Evolutionary conservation across 805 yeast species (phyloP).

Genomic region (Metschnikowia orientalis): DNA sequence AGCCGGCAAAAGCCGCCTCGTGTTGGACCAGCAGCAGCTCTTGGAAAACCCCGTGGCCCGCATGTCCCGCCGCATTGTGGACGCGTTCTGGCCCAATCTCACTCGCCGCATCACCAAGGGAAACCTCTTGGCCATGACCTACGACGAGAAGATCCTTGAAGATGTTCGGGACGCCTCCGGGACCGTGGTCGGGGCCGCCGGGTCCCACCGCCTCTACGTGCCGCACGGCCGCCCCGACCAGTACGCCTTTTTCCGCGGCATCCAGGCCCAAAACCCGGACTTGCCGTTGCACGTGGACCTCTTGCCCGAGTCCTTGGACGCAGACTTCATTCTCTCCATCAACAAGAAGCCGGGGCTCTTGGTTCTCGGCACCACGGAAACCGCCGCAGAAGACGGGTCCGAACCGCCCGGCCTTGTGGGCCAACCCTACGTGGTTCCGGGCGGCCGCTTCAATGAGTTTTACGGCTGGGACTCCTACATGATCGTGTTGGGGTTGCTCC

Average conservation of each 20-base stretch:
- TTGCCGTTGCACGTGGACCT: conserved; percentile 66
- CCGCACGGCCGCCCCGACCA: conserved; percentile 70
- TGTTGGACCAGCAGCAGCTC: conserved; percentile 76
- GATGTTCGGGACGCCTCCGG: conserved; percentile 36
- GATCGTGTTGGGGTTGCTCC: conserved; percentile 77
- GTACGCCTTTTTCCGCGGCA: conserved; percentile 57
- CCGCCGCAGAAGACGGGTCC: no score
- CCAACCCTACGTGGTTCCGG: conserved; percentile 91
- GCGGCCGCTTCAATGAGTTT: conserved; percentile 93
- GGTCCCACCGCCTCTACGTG: conserved; percentile 71
- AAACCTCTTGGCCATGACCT: conserved; percentile 65
- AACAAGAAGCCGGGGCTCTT: conserved; percentile 82
- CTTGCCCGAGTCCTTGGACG: conserved; percentile 70
- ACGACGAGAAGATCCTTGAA: conserved; percentile 69
- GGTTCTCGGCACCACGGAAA: conserved; percentile 67
- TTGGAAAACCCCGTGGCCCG: conserved; percentile 85
- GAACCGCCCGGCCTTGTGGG: conserved; percentile 53
- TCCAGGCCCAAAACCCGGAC: conserved; percentile 52
- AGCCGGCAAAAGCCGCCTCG: conserved; percentile 71
- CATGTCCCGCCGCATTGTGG: conserved; percentile 64
- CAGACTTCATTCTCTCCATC: conserved; percentile 70
- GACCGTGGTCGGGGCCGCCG: conserved; percentile 34
- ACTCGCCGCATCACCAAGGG: conserved; percentile 66
- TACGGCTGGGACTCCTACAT: conserved; percentile 99
- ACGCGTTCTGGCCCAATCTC: conserved; percentile 75